A percentile compares a stretch with the other conserved stretches of the same genome.
Evolutionary conservation across 2,329 filamentous ascomycete genomes (phyloP).

Genomic region (Pezicula radicicola): DNA sequence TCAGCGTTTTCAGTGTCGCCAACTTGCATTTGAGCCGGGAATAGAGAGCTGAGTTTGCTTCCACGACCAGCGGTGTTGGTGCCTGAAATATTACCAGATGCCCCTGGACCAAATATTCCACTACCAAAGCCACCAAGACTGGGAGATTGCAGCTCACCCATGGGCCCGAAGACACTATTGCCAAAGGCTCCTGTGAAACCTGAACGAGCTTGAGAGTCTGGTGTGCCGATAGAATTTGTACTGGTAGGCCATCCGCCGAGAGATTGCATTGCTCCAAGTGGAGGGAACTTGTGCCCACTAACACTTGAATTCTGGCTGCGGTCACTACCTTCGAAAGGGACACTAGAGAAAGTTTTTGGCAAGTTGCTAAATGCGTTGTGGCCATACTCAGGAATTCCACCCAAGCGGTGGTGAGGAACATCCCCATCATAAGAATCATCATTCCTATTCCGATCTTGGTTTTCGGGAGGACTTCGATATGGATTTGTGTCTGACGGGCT

Average conservation of each 20-base stretch:
- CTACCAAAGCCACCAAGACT: slow-evolving; percentile 64
- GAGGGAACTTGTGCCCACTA: slow-evolving; percentile 68
- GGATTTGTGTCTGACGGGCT: slow-evolving; percentile 96
- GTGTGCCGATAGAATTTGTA: slow-evolving; percentile 60
- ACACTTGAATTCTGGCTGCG: slow-evolving; percentile 91
- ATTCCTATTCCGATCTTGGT: slow-evolving; percentile 50
- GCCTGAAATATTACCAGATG: slow-evolving; percentile 47
- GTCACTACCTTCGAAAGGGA: slow-evolving; percentile 65
- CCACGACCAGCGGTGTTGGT: slow-evolving; percentile 68
- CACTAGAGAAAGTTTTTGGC: slow-evolving; percentile 45
- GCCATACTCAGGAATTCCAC: slow-evolving; percentile 48
- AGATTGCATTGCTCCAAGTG: slow-evolving; percentile 55
- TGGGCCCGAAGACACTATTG: slow-evolving; percentile 73
- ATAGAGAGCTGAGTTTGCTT: slow-evolving; percentile 83
- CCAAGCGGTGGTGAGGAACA: slow-evolving; percentile 41
- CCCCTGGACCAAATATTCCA: slow-evolving; percentile 65
- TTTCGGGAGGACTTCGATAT: slow-evolving; percentile 83
- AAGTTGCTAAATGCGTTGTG: slow-evolving; percentile 51
- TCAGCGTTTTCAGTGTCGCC: slow-evolving; percentile 64
- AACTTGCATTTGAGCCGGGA: slow-evolving; percentile 84
- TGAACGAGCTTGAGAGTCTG: slow-evolving; percentile 58
- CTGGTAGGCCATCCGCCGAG: slow-evolving; percentile 48
- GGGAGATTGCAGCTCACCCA: slow-evolving; percentile 76
- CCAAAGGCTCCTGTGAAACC: slow-evolving; percentile 63
- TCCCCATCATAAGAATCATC: slow-evolving; percentile 34